These are phyloP conservation scores for Phytophthora europaea DNA, from an alignment of 352 stramenopile genomes.

Conservation along the genomic window DNA sequence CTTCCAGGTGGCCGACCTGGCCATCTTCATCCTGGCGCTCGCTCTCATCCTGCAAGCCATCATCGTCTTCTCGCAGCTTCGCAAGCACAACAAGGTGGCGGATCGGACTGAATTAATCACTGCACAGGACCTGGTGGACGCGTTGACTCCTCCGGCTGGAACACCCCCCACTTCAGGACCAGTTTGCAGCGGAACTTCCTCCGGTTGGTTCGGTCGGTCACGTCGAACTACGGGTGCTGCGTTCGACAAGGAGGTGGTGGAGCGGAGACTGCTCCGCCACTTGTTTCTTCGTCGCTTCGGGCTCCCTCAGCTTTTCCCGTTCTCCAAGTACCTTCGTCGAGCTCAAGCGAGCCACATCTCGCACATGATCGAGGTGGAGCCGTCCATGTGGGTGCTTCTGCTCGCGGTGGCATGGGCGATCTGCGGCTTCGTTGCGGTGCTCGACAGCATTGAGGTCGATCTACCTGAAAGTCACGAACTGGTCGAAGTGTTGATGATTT, in stretches of 20 bases:
- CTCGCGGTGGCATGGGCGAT: conserved; percentile 52
- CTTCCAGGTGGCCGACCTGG: conserved; percentile 59
- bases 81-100: conserved; percentile 44
- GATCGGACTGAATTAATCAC: conserved; percentile 56
- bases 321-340: conserved; percentile 79
- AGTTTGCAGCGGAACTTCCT: background rate
- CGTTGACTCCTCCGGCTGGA: conserved; percentile 3
- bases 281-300: conserved; percentile 53
- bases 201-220: conserved; percentile 15
- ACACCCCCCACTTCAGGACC: background rate
- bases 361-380: conserved; percentile 79
- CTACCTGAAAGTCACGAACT: conserved; percentile 35
- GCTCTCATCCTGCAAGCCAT: conserved; percentile 59
- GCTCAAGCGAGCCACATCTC: conserved; percentile 81
- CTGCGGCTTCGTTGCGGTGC: conserved; percentile 28
- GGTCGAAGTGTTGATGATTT: conserved; percentile 41
- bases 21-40: conserved; percentile 62
- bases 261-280: conserved; percentile 51
- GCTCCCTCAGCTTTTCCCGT: conserved; percentile 64
- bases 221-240: background rate
- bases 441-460: conserved; percentile 17
- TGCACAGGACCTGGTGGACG: conserved; percentile 43
- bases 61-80: conserved; percentile 53
- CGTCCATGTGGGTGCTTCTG: conserved; percentile 70
- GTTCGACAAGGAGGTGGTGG: conserved; percentile 33